These are phyloP conservation scores for Heliamphora exappendiculata DNA, from an alignment of 148 eudicot species.

Conservation along the genomic window DNA sequence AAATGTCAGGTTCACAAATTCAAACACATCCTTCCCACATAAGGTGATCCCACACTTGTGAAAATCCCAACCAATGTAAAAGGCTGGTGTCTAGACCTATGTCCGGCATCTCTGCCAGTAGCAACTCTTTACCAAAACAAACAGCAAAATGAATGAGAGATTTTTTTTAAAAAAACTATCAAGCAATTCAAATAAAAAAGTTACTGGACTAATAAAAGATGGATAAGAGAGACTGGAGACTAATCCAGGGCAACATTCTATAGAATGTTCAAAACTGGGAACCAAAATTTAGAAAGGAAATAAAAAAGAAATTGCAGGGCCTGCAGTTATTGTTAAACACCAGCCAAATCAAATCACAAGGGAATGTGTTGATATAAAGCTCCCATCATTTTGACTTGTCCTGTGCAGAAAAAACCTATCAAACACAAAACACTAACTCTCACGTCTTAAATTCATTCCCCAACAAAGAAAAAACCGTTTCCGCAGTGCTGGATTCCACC, in stretches of 20 bases:
- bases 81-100: too few species aligned
- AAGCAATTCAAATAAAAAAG: too few species aligned
- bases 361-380: neutral
- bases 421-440: neutral
- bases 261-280: neutral
- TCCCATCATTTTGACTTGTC: neutral
- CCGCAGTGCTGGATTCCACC: neutral
- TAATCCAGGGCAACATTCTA: neutral
- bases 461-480: neutral
- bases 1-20: too few species aligned
- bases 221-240: neutral
- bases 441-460: neutral
- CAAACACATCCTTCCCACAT: too few species aligned
- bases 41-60: too few species aligned
- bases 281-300: constrained; percentile 10
- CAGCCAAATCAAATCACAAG: too few species aligned
- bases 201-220: neutral
- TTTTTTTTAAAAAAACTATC: too few species aligned
- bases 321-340: neutral
- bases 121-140: too few species aligned
- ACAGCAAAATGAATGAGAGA: too few species aligned
- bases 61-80: too few species aligned
- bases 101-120: too few species aligned
- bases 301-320: neutral
- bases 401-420: neutral